Percentiles rank a stretch among this genome's conserved stretches.
Conservation (phyloP, 345 rosid species). For the Ceriops decandra region DNA sequence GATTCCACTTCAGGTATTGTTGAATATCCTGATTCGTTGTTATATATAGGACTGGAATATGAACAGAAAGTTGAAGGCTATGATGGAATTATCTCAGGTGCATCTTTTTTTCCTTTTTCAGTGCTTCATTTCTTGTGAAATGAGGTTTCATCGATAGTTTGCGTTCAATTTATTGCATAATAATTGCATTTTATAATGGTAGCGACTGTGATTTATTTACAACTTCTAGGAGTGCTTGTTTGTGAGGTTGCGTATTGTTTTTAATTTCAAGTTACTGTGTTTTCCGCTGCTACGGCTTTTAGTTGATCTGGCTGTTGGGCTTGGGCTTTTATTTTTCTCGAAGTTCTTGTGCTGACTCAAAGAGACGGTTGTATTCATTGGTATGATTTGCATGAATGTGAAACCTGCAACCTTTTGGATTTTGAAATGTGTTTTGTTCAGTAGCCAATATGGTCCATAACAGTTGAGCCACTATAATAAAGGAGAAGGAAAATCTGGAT, state of each 20-base stretch:
- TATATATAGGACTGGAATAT: neutral
- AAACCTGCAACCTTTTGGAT: neutral
- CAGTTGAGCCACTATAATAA: neutral
- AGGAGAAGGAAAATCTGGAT: neutral
- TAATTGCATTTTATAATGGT: too few relatives aligned
- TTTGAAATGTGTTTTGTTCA: neutral
- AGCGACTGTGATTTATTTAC: too few relatives aligned
- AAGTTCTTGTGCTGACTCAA: too few relatives aligned
- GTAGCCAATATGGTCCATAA: neutral
- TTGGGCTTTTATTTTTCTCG: too few relatives aligned
- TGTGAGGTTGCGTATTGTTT: too few relatives aligned
- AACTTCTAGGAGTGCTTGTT: too few relatives aligned
- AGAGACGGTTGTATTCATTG: too few relatives aligned
- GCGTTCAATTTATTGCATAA: neutral
- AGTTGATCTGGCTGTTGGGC: too few relatives aligned
- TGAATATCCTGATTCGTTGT: neutral
- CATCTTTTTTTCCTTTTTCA: neutral
- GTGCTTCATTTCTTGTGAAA: neutral
- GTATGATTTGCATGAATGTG: neutral
- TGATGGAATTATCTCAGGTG: neutral
- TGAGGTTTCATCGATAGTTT: neutral
- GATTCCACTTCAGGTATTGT: constrained; percentile 45
- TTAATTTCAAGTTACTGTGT: too few relatives aligned
- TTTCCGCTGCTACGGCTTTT: too few relatives aligned
- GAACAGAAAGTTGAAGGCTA: neutral